Percentiles rank a stretch among this genome's conserved stretches.
These are phyloP conservation scores for Rhytidiadelphus loreus DNA, from an alignment of 225 moss, liverwort and hornwort genomes.

Conservation along the genomic window DNA sequence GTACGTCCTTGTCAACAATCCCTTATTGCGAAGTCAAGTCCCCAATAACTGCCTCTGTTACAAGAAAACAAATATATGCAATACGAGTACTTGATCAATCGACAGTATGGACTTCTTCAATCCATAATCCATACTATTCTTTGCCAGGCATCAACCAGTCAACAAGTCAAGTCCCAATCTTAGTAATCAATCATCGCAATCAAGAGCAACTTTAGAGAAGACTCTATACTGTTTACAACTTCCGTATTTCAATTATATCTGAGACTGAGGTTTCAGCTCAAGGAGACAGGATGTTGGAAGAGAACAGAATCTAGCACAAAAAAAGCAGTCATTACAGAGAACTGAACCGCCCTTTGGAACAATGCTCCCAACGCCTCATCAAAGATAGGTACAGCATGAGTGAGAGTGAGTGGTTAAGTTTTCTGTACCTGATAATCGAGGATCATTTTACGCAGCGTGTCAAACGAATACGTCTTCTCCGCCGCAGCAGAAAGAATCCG, in stretches of 20 bases:
- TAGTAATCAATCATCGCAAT: background rate
- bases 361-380: background rate
- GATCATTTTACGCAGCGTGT: slow-evolving; percentile 67
- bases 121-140: background rate
- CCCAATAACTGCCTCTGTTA: too few species aligned
- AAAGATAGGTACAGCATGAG: background rate
- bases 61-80: background rate
- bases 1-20: background rate
- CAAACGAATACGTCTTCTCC: slow-evolving; percentile 55
- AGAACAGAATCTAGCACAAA: background rate
- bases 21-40: too few species aligned
- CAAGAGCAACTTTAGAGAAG: background rate
- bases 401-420: background rate
- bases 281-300: background rate
- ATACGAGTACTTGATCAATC: background rate
- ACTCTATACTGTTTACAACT: background rate
- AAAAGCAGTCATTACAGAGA: background rate
- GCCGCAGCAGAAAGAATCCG: slow-evolving; percentile 51
- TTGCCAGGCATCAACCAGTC: background rate
- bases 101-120: background rate
- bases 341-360: background rate
- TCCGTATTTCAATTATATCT: too few species aligned
- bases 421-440: slow-evolving; percentile 55
- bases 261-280: background rate
- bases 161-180: background rate